Evolutionary conservation across 352 stramenopile species (phyloP).

Genomic region (Thalassiosira livingstoniorum): DNA sequence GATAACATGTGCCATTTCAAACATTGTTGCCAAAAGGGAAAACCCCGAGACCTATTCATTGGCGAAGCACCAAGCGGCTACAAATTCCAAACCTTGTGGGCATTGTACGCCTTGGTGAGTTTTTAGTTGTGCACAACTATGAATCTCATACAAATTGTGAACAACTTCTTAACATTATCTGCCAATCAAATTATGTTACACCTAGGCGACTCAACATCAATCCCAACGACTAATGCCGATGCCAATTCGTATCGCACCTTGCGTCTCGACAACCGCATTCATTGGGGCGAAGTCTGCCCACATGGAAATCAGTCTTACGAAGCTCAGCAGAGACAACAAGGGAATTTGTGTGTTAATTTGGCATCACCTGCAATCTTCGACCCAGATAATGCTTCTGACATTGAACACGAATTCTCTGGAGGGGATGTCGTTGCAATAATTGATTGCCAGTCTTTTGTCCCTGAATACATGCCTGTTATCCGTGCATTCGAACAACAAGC

Average conservation of each 20-base stretch:
- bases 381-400: conserved; percentile 65
- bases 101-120: conserved; percentile 83
- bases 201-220: no score
- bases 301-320: conserved; percentile 87
- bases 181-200: no score
- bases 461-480: conserved; percentile 89
- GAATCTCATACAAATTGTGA: no score
- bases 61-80: conserved; percentile 87
- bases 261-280: conserved; percentile 64
- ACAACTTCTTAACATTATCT: no score
- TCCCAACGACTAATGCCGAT: not conserved
- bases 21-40: conserved; percentile 15
- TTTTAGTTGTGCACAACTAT: no score
- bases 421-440: conserved; percentile 87
- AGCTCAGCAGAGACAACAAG: conserved; percentile 81
- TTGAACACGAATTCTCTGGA: conserved; percentile 63
- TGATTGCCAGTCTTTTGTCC: conserved; percentile 89
- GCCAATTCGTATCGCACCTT: conserved; percentile 11
- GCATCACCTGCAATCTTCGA: conserved; percentile 85
- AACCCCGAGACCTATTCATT: conserved; percentile 81
- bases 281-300: conserved; percentile 87
- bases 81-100: conserved; percentile 88
- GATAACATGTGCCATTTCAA: not conserved
- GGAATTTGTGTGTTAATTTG: conserved; percentile 85
- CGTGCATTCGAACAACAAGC: conserved; percentile 87